Evolutionary conservation across 495 filamentous ascomycete species (phyloP).

Genomic region (Clohesyomyces aquaticus): DNA sequence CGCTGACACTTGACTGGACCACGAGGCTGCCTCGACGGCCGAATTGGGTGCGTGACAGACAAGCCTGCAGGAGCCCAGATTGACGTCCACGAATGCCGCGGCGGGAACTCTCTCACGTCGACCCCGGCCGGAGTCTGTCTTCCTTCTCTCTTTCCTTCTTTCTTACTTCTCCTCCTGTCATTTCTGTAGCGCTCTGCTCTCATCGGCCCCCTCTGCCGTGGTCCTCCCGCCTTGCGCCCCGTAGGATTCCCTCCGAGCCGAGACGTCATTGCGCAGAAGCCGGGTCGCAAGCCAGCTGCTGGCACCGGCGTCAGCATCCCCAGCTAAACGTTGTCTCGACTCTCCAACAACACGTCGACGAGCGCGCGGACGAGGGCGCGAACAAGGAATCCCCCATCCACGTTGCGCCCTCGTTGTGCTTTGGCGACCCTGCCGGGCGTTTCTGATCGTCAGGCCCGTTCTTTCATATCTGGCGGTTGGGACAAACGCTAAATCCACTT

Average conservation of each 20-base stretch:
- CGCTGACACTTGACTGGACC: neutral
- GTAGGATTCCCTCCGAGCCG: too few relatives aligned
- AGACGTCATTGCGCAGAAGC: conserved; percentile 18
- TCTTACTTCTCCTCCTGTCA: neutral
- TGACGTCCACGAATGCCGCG: conserved; percentile 3
- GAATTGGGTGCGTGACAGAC: neutral
- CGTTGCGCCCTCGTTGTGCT: neutral
- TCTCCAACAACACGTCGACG: conserved; percentile 24
- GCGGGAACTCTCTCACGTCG: neutral
- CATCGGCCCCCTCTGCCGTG: neutral
- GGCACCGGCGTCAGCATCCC: conserved; percentile 18
- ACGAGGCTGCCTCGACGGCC: neutral
- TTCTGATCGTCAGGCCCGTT: neutral
- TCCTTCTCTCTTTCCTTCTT: neutral
- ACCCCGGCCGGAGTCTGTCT: neutral
- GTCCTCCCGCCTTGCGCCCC: neutral
- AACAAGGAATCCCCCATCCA: neutral
- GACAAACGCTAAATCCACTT: too few relatives aligned
- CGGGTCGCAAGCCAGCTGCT: conserved; percentile 19
- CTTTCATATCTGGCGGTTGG: too few relatives aligned
- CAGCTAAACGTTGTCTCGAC: conserved; percentile 27
- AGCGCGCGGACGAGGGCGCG: conserved; percentile 13
- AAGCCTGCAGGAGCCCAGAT: neutral
- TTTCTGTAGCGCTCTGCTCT: neutral
- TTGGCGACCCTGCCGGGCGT: neutral